Evolutionary conservation across 495 filamentous ascomycete genomes (phyloP).

Genomic region (Hypoxylon intermedium): DNA sequence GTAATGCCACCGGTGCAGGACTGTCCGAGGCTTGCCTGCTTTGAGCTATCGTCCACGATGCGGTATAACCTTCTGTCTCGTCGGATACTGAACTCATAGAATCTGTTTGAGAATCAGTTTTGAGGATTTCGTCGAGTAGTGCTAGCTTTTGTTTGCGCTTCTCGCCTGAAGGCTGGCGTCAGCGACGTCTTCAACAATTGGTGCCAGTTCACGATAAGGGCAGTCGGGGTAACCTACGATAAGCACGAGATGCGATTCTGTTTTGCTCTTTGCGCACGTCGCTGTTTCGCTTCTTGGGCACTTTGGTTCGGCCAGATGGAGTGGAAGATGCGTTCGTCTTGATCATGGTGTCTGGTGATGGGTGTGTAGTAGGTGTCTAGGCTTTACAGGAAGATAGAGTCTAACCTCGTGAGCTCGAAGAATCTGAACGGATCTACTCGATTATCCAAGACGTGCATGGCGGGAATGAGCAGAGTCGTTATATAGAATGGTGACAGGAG

Average conservation of each 20-base stretch:
- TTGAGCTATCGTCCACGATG: conserved; percentile 23
- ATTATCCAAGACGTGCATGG: conserved; percentile 13
- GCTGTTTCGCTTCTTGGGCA: conserved; percentile 40
- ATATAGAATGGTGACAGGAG: conserved; percentile 33
- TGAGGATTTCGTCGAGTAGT: conserved; percentile 43
- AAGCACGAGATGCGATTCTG: conserved; percentile 45
- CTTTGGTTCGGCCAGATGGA: conserved; percentile 19
- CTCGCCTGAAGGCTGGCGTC: conserved; percentile 38
- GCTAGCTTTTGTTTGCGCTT: conserved; percentile 49
- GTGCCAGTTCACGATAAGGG: neutral
- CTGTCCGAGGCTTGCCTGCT: conserved; percentile 38
- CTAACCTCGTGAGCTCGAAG: neutral
- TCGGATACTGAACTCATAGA: conserved; percentile 45
- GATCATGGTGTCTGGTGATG: conserved; percentile 31
- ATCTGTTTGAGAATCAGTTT: conserved; percentile 39
- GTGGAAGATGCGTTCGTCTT: conserved; percentile 16
- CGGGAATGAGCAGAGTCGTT: conserved; percentile 26
- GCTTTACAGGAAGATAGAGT: neutral
- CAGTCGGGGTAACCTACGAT: conserved; percentile 37
- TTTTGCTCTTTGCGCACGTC: conserved; percentile 46
- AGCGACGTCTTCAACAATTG: conserved; percentile 13
- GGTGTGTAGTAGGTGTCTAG: neutral
- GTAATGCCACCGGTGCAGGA: conserved; percentile 24
- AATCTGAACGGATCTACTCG: conserved; percentile 12
- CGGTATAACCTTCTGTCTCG: conserved; percentile 38